Conservation (phyloP, 2,329 filamentous ascomycete genomes). For the Apiospora pterosperma region DNA sequence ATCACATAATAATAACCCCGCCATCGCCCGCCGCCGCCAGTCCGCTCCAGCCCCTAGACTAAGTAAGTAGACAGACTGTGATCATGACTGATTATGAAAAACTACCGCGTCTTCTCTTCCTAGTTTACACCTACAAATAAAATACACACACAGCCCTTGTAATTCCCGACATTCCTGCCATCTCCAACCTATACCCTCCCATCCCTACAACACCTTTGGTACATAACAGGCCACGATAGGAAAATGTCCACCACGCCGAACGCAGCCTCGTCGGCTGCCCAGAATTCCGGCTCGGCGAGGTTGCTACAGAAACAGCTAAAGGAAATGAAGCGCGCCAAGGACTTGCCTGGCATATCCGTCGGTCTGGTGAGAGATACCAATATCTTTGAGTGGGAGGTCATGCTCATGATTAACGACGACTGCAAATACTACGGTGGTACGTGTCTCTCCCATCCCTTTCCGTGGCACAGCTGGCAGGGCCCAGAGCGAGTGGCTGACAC, state of each 20-base stretch:
- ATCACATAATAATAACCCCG: not conserved
- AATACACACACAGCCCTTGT: not conserved
- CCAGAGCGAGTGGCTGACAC: not conserved
- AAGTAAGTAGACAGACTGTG: no score
- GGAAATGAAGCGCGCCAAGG: constrained; percentile 87
- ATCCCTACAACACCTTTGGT: not conserved
- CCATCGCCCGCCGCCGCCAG: not conserved
- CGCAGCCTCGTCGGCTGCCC: not conserved
- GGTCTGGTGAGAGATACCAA: constrained; percentile 82
- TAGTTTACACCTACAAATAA: not conserved
- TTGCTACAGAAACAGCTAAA: constrained; percentile 85
- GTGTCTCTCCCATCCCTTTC: constrained; percentile 22
- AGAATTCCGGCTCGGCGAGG: constrained; percentile 57
- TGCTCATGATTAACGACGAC: constrained; percentile 97
- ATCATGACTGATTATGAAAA: not conserved
- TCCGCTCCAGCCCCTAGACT: not conserved
- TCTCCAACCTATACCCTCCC: not conserved
- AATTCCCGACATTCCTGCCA: not conserved
- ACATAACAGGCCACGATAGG: not conserved
- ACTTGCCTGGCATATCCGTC: constrained; percentile 91
- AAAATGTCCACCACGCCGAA: not conserved
- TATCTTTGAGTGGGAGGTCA: constrained; percentile 97
- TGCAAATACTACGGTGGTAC: constrained; percentile 89
- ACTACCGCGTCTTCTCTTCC: not conserved
- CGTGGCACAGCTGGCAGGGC: not conserved